Evolutionary conservation across 345 rosid genomes (phyloP).

Genomic region (Salix viminalis): DNA sequence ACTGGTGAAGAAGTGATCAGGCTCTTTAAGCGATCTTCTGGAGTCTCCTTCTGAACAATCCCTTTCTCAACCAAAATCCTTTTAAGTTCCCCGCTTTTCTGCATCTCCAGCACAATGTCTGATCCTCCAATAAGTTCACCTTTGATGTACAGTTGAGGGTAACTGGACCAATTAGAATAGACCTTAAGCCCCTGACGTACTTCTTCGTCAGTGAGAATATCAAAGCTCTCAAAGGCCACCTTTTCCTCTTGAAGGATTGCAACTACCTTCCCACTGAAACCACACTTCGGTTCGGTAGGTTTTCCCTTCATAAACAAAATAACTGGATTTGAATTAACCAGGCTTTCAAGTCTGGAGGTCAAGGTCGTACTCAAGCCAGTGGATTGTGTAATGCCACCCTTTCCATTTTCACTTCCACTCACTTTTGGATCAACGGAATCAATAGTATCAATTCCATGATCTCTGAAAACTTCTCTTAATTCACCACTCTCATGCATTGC

Average conservation of each 20-base stretch:
- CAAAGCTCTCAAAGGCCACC: constrained; percentile 67
- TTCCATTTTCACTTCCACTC: constrained; percentile 28
- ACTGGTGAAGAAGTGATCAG: constrained; percentile 61
- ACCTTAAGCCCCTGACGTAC: constrained; percentile 91
- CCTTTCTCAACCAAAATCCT: constrained; percentile 64
- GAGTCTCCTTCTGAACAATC: constrained; percentile 38
- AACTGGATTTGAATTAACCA: constrained; percentile 62
- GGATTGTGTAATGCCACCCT: constrained; percentile 46
- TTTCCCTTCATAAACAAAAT: constrained; percentile 95
- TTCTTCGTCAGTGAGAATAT: constrained; percentile 73
- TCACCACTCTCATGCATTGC: constrained; percentile 96
- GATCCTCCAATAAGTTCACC: constrained; percentile 90
- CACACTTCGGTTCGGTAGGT: constrained; percentile 85
- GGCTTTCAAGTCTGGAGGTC: constrained; percentile 51
- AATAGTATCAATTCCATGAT: constrained; percentile 45
- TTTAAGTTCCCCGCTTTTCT: constrained; percentile 83
- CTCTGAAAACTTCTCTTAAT: constrained; percentile 64
- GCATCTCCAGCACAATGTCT: constrained; percentile 89
- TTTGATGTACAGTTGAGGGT: constrained; percentile 78
- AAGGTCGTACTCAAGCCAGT: constrained; percentile 58
- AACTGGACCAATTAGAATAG: constrained; percentile 95
- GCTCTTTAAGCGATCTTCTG: constrained; percentile 60
- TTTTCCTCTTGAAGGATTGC: constrained; percentile 76
- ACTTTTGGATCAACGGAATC: constrained; percentile 11
- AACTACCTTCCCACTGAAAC: constrained; percentile 86